These are phyloP conservation scores for Fusarium sp. DNA, from an alignment of 2,329 filamentous ascomycete genomes.

Conservation along the genomic window DNA sequence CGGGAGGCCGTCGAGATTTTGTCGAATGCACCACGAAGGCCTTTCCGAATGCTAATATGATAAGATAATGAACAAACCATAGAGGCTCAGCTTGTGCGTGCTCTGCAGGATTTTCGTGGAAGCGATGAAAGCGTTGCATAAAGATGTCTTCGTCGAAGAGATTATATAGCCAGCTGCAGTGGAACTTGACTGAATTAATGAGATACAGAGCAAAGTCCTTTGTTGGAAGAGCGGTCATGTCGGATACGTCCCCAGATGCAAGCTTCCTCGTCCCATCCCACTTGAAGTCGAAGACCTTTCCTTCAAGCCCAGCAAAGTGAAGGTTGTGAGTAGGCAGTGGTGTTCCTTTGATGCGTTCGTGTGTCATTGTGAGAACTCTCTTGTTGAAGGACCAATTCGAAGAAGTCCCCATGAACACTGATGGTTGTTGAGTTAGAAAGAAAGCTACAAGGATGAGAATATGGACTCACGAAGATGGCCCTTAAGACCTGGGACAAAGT, in stretches of 20 bases:
- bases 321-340: conserved; percentile 27
- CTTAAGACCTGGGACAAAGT: conserved; percentile 34
- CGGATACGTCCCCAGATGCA: background rate
- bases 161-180: conserved; percentile 33
- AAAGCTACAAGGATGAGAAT: background rate
- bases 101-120: conserved; percentile 19
- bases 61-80: conserved; percentile 40
- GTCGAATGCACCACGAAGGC: conserved; percentile 37
- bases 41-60: conserved; percentile 38
- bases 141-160: conserved; percentile 37
- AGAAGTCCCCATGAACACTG: conserved; percentile 39
- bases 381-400: conserved; percentile 42
- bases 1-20: conserved; percentile 33
- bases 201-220: conserved; percentile 39
- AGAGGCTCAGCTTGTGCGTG: conserved; percentile 10
- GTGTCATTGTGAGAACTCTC: conserved; percentile 37
- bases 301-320: conserved; percentile 28
- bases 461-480: conserved; percentile 15
- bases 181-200: conserved; percentile 40
- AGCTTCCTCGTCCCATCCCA: conserved; percentile 26
- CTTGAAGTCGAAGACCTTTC: conserved; percentile 31
- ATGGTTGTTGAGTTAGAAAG: background rate
- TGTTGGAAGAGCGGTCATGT: conserved; percentile 18
- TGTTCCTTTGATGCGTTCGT: conserved; percentile 30
- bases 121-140: conserved; percentile 29